Evolutionary conservation across 2,329 filamentous ascomycete species (phyloP), one percentile per base, ranked within the genome.

Genomic region (Cordyceps javanica): DNA sequence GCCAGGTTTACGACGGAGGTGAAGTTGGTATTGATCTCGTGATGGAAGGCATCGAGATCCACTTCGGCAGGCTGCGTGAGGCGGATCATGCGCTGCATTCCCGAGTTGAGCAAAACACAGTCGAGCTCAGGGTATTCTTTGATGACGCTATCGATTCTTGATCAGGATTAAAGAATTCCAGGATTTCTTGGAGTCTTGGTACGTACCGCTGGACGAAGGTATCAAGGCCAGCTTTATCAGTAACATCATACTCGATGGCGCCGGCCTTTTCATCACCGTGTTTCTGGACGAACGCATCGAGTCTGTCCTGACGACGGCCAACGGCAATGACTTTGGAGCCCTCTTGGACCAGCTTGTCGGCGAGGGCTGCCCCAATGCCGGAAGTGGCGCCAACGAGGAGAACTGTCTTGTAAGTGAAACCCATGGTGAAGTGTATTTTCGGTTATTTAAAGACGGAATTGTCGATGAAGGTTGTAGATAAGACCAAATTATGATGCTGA

Each of bases 31-130:
- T 59, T 48, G 28, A 65, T 54, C 7, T 64, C 58, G 6, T 55
- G 28, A 16, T 66, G 62, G 26, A 69, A 68, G 3, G 60, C 60
- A 1, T 45, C 66, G 45, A 72, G 61, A n/a, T 66, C 61, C 46
- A 70, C 63, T 38, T 55, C 58, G 51, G 30, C 38, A 1, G 64
- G 60, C 10, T 54, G 28, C 39, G 53, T 44, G 9, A 64, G 19
- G 61, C 64, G 21, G 63, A 77, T 63, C 0, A 62, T 63, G 21
- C 69, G 70, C 66, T 86, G 82, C 38, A 80, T 70, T 28, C 81
- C 82, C 0, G 82, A 77, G 66, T 85, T 85, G 56, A 85, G 70
- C 57, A 85, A 67, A 30, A 86, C 66, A 61, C 75, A 77, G 67
- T 85, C 81, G 28, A 86, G 75, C 28, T 75, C 69, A 0, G 81